Percentiles rank a stretch among this genome's conserved stretches.
phyloP scores from a whole-genome alignment of 192 early-diverging fungal genomes.

The Gigaspora rosea region DNA sequence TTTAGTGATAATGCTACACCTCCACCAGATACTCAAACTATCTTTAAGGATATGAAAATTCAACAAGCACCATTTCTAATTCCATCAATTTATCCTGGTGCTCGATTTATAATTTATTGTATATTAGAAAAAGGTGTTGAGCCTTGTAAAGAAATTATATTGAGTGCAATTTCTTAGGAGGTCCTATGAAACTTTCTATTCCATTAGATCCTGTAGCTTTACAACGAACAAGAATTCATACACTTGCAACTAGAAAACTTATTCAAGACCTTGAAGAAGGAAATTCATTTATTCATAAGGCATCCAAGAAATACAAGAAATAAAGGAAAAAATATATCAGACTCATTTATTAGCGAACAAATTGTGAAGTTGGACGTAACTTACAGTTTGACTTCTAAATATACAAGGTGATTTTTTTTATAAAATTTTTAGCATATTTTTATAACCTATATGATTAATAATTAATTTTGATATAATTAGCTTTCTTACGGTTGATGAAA shows the following conservation, averaged over 20 bases:
- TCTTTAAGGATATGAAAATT: neutral
- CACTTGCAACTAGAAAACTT: too few species aligned
- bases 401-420: slow-evolving; percentile 27
- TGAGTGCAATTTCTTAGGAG: too few species aligned
- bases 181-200: too few species aligned
- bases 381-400: slow-evolving; percentile 10
- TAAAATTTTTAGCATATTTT: neutral
- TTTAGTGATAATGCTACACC: neutral
- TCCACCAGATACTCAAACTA: too few species aligned
- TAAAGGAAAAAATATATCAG: too few species aligned
- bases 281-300: too few species aligned
- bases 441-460: neutral
- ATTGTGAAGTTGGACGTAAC: slow-evolving; percentile 2
- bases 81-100: slow-evolving; percentile 14
- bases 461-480: neutral
- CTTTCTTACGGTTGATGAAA: slow-evolving; percentile 16
- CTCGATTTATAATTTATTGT: slow-evolving; percentile 18
- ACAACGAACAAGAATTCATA: too few species aligned
- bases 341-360: neutral
- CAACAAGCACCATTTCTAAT: slow-evolving; percentile 15
- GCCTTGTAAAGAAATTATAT: too few species aligned
- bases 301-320: too few species aligned
- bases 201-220: too few species aligned
- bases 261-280: too few species aligned
- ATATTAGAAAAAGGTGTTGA: neutral